Evolutionary conservation across 441 rosid species (phyloP).

Genomic region (Corymbia citriodora): DNA sequence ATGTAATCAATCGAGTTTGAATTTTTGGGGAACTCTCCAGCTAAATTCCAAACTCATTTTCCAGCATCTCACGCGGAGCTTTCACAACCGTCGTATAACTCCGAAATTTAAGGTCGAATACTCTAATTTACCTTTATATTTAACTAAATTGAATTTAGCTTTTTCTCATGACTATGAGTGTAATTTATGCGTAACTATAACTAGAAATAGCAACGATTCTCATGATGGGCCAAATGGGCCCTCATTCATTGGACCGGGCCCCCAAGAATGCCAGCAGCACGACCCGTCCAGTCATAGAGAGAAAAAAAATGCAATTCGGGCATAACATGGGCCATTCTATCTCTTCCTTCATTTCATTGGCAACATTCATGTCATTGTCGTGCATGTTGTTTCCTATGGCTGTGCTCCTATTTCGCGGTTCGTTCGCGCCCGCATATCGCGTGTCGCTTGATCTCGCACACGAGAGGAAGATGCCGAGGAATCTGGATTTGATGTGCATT

Average conservation of each 20-base stretch:
- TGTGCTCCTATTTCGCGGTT: not conserved
- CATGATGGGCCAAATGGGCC: not conserved
- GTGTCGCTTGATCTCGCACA: not conserved
- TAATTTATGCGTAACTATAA: rapidly evolving
- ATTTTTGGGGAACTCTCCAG: not conserved
- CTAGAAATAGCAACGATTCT: not conserved
- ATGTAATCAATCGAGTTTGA: not conserved
- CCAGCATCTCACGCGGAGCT: not conserved
- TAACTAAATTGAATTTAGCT: not conserved
- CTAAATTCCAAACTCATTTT: not conserved
- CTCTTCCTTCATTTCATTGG: not conserved
- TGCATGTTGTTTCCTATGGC: not conserved
- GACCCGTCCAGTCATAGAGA: not conserved
- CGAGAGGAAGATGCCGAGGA: not conserved
- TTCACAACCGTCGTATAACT: not conserved
- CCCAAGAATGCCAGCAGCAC: not conserved
- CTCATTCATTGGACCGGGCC: not conserved
- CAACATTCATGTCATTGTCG: not conserved
- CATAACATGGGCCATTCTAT: not conserved
- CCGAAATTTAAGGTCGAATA: not conserved
- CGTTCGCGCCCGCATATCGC: rapidly evolving
- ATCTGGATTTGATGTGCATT: not conserved
- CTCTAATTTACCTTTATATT: not conserved
- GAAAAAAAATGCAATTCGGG: not conserved
- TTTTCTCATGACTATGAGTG: not conserved